Evolutionary conservation across 805 yeast genomes (phyloP), one percentile per base, ranked within the genome.

Genomic region (Starmerella lactis-condensi): DNA sequence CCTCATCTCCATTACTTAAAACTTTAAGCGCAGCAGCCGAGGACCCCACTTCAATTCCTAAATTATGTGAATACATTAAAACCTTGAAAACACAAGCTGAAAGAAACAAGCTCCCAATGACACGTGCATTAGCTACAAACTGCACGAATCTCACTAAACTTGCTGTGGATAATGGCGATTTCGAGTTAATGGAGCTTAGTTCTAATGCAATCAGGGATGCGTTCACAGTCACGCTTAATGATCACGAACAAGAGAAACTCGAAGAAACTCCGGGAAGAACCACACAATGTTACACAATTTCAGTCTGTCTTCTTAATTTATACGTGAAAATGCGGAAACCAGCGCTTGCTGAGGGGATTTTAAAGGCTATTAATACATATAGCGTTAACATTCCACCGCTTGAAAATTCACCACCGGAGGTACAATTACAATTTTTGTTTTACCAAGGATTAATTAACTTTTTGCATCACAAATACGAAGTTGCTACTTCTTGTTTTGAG

Each of bases 301-400:
- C 38, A 3, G 38, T 36, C 10, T 20, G 27, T 13, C 29, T 44
- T 22, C 31, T 45, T n/a, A 27, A 38, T 3, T 24, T 42, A 4
- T 44, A 45, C 27, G 40, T 43, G 24, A 22, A 32, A 7, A 33
- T 45, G 31, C 28, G 35, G 10, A 45, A 43, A 5, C 37, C 34
- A 19, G 26, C 45, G 10, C 38, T 42, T 13, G 47, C 46, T 10
- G 41, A 40, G 7, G 48, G 47, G 3, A 34, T 41, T 5, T 14
- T 44, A 13, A 29, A 34, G 19, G 45, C 44, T 3, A 25, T 41
- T 9, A 22, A 20, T 2, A 35, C 34, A 20, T 39, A 39, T 17
- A 9, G 30, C 6, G 11, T 3, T 9, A 28, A 24, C 10, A 25
- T 42, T 12, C 40, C 47, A 6, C 39, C 44, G 5, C 26, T 45